Percentiles rank a stretch among this genome's conserved stretches.
Evolutionary conservation across 345 rosid genomes (phyloP).

Genomic region (Carallia brachiata): DNA sequence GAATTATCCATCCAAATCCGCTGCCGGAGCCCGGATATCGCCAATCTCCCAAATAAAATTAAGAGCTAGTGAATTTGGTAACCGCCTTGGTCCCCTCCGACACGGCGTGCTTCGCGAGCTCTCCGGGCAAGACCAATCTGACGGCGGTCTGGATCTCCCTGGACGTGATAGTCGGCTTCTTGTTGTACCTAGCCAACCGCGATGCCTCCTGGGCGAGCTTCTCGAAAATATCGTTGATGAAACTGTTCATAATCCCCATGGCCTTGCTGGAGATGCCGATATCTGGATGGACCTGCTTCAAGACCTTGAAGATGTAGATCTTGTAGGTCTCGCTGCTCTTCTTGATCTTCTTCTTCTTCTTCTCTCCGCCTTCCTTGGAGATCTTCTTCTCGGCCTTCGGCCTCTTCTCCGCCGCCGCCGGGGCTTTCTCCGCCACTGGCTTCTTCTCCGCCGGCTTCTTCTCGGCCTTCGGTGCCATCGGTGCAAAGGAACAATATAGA

Average conservation of each 20-base stretch:
- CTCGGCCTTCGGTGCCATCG: slow-evolving; percentile 64
- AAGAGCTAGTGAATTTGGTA: slow-evolving; percentile 69
- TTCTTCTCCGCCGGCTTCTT: slow-evolving; percentile 52
- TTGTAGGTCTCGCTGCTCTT: slow-evolving; percentile 65
- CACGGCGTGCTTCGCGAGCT: slow-evolving; percentile 67
- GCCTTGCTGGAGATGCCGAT: slow-evolving; percentile 69
- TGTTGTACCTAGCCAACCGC: slow-evolving; percentile 60
- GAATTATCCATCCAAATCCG: no score
- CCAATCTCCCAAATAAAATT: background rate
- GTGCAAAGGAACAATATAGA: slow-evolving; percentile 1
- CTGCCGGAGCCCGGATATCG: no score
- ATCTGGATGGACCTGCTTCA: slow-evolving; percentile 60
- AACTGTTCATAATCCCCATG: slow-evolving; percentile 75
- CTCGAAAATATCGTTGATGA: slow-evolving; percentile 70
- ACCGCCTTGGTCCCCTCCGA: slow-evolving; percentile 72
- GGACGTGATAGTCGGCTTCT: slow-evolving; percentile 70
- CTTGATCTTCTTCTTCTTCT: slow-evolving; percentile 54
- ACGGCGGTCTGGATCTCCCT: slow-evolving; percentile 75
- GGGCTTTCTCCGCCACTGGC: slow-evolving; percentile 48
- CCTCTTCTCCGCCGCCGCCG: slow-evolving; percentile 46
- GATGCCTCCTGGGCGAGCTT: slow-evolving; percentile 65
- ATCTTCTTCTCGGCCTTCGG: slow-evolving; percentile 68
- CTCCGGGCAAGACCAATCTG: slow-evolving; percentile 61
- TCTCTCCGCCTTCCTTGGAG: slow-evolving; percentile 41
- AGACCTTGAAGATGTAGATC: slow-evolving; percentile 67